Evolutionary conservation across 768 basidiomycete genomes (phyloP).

Genomic region (Sarcodon aspratus): DNA sequence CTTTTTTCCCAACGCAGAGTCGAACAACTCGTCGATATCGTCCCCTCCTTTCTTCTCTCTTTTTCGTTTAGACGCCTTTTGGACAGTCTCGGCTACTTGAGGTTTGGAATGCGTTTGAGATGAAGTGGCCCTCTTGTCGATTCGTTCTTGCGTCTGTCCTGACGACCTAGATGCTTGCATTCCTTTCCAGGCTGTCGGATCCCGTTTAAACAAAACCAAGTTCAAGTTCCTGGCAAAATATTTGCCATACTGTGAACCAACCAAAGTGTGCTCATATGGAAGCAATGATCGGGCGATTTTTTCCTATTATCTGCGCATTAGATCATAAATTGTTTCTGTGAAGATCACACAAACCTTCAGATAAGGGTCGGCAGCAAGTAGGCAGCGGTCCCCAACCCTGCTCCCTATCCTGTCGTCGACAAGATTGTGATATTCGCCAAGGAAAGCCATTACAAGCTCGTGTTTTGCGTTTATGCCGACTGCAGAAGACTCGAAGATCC

Average conservation of each 20-base stretch:
- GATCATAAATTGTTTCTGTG: not conserved
- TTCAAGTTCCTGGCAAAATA: conserved; percentile 77
- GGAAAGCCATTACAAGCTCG: conserved; percentile 59
- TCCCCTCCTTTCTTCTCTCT: conserved; percentile 35
- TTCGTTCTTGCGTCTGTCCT: not conserved
- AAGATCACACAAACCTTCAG: conserved; percentile 49
- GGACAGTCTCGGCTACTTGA: not conserved
- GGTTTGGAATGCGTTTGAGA: not conserved
- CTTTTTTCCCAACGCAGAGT: conserved; percentile 43
- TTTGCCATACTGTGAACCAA: conserved; percentile 75
- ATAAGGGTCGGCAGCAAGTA: conserved; percentile 86
- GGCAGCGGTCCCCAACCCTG: conserved; percentile 83
- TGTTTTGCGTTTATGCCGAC: conserved; percentile 57
- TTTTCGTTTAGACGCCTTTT: conserved; percentile 28
- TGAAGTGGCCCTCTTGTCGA: not conserved
- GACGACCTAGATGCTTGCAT: conserved; percentile 32
- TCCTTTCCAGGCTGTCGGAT: conserved; percentile 78
- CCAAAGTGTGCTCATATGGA: conserved; percentile 57
- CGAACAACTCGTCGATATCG: conserved; percentile 72
- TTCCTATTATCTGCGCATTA: conserved; percentile 38
- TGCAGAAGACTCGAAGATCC: conserved; percentile 54
- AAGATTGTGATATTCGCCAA: conserved; percentile 69
- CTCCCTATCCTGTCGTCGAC: conserved; percentile 89
- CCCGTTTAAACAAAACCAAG: conserved; percentile 63
- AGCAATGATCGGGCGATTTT: conserved; percentile 82